A percentile compares a stretch with the other conserved stretches of the same genome.
phyloP scores from a whole-genome alignment of 805 yeast genomes.

The Cyberlindnera samutprakarnensis region DNA sequence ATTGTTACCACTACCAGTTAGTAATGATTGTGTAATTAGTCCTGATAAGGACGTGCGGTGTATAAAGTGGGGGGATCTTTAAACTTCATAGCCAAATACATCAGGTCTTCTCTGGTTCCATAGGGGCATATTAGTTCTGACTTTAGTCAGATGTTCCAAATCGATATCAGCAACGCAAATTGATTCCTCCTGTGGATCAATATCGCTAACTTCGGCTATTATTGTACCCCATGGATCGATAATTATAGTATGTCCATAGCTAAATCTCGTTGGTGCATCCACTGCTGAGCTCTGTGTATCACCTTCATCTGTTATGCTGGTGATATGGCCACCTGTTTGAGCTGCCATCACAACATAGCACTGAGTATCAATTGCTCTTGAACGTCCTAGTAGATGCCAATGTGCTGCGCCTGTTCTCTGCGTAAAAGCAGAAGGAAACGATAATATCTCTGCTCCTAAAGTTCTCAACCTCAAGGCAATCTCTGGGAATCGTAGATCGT shows the following conservation, averaged over 20 bases:
- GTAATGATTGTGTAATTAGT: no score
- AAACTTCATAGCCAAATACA: slow-evolving; percentile 30
- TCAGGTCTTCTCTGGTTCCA: slow-evolving; percentile 65
- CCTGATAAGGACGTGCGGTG: no score
- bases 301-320: slow-evolving; percentile 32
- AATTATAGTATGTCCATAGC: slow-evolving; percentile 82
- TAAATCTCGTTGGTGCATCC: slow-evolving; percentile 37
- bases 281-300: slow-evolving; percentile 18
- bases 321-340: slow-evolving; percentile 59
- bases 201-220: slow-evolving; percentile 49
- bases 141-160: slow-evolving; percentile 34
- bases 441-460: slow-evolving; percentile 66
- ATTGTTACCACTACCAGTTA: no score
- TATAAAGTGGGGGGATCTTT: no score
- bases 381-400: slow-evolving; percentile 73
- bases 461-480: slow-evolving; percentile 55
- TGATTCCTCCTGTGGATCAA: slow-evolving; percentile 31
- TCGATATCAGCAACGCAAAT: slow-evolving; percentile 65
- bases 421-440: slow-evolving; percentile 92
- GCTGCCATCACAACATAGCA: slow-evolving; percentile 85
- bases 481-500: slow-evolving; percentile 86
- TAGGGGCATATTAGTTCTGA: slow-evolving; percentile 70
- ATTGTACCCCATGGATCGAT: slow-evolving; percentile 92
- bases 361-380: slow-evolving; percentile 87
- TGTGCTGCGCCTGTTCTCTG: slow-evolving; percentile 87